A percentile compares a stretch with the other conserved stretches of the same genome.
These are phyloP conservation scores for Suillus cothurnatus DNA, from an alignment of 768 basidiomycete species.

Conservation along the genomic window DNA sequence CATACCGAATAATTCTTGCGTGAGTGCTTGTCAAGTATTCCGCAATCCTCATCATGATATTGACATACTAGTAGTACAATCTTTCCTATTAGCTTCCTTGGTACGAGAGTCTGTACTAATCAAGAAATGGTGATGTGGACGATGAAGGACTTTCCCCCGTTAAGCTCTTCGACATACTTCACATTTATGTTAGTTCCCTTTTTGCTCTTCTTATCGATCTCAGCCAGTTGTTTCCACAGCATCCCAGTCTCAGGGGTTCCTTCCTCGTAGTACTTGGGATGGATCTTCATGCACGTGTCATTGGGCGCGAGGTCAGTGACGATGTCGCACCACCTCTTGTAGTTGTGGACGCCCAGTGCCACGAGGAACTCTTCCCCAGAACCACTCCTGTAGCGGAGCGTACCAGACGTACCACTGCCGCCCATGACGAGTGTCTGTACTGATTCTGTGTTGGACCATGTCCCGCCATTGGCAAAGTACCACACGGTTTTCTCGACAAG, in stretches of 20 bases:
- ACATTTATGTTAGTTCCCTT: background rate
- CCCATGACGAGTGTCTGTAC: slow-evolving; percentile 34
- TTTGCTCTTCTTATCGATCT: background rate
- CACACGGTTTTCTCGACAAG: background rate
- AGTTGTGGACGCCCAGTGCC: slow-evolving; percentile 42
- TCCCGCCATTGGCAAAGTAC: slow-evolving; percentile 19
- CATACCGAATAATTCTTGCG: no score
- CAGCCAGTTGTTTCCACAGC: background rate
- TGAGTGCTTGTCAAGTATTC: no score
- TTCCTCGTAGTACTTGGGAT: slow-evolving; percentile 11
- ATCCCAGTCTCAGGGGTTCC: background rate
- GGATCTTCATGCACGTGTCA: slow-evolving; percentile 28
- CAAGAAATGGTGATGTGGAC: background rate
- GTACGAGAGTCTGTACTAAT: background rate
- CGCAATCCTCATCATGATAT: no score
- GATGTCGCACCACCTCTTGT: slow-evolving; percentile 43
- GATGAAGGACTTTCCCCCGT: background rate
- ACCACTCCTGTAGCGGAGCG: slow-evolving; percentile 34
- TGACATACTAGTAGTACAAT: background rate
- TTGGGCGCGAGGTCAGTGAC: slow-evolving; percentile 33
- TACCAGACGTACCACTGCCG: slow-evolving; percentile 44
- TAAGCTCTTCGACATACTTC: background rate
- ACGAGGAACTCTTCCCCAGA: slow-evolving; percentile 35
- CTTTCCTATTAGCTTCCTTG: background rate
- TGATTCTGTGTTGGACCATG: slow-evolving; percentile 30